phyloP scores from a whole-genome alignment of 2,329 filamentous ascomycete genomes.

The Fusarium globosum region DNA sequence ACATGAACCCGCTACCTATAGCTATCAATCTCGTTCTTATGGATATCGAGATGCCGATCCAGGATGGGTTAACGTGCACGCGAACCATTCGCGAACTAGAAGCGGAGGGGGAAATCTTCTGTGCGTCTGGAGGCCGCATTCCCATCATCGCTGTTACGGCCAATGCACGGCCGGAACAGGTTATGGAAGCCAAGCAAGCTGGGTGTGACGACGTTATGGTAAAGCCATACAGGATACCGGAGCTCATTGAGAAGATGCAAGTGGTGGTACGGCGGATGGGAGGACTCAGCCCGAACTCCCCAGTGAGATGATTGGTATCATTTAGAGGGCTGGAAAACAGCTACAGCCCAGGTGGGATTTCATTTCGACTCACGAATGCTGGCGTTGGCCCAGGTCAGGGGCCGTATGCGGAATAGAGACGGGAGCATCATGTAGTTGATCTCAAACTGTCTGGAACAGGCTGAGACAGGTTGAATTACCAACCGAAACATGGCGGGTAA shows the following conservation, averaged over 20 bases:
- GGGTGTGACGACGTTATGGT: constrained; percentile 74
- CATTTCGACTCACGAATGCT: neutral
- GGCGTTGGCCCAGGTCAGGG: neutral
- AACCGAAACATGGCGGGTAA: neutral
- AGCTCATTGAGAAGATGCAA: constrained; percentile 70
- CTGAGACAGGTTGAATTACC: neutral
- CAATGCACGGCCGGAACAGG: constrained; percentile 73
- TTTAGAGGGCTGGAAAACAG: constrained; percentile 31
- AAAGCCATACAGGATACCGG: constrained; percentile 76
- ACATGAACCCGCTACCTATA: constrained; percentile 38
- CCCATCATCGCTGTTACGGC: constrained; percentile 76
- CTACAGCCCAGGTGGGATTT: constrained; percentile 16
- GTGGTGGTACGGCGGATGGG: constrained; percentile 54
- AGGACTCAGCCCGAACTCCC: constrained; percentile 45
- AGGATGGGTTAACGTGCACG: constrained; percentile 76
- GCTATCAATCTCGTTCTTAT: constrained; percentile 73
- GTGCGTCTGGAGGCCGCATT: constrained; percentile 59
- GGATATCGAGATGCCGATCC: constrained; percentile 82
- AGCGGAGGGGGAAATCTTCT: constrained; percentile 60
- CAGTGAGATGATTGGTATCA: constrained; percentile 36
- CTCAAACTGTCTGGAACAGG: neutral
- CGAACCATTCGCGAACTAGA: constrained; percentile 72
- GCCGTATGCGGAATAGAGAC: neutral
- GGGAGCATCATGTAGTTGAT: neutral
- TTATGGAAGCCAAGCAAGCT: constrained; percentile 60